Percentiles rank a stretch among this genome's conserved stretches.
phyloP scores from a whole-genome alignment of 208 protist genomes.

The Kentomonas sorsogonicus region DNA sequence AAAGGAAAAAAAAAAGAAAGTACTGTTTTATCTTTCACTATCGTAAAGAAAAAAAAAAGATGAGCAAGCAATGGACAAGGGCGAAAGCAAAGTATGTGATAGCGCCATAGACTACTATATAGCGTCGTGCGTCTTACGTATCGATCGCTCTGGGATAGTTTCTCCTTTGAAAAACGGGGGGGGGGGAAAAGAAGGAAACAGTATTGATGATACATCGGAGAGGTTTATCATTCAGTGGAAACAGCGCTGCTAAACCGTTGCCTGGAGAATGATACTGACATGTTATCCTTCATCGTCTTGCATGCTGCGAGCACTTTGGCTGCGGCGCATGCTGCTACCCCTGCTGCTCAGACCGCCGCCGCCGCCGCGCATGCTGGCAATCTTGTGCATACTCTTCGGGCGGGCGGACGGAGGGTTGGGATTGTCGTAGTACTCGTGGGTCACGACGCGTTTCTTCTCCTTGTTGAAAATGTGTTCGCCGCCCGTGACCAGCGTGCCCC shows the following conservation, averaged over 20 bases:
- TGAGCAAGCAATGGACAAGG: background rate
- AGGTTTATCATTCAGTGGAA: background rate
- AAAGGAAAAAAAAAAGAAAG: background rate
- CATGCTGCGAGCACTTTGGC: slow-evolving; percentile 9
- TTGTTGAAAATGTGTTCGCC: slow-evolving; percentile 55
- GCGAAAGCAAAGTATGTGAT: background rate
- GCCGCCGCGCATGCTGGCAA: slow-evolving; percentile 28
- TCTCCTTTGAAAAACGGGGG: no score
- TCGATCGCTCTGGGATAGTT: no score
- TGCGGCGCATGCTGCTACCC: slow-evolving; percentile 14
- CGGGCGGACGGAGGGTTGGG: slow-evolving; percentile 27
- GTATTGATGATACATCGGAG: background rate
- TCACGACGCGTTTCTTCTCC: slow-evolving; percentile 47
- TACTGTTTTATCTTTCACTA: background rate
- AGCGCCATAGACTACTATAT: no score
- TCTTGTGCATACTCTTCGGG: slow-evolving; percentile 38
- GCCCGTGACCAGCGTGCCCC: slow-evolving; percentile 44
- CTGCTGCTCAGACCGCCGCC: slow-evolving; percentile 9
- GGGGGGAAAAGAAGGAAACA: background rate
- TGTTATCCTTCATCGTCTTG: background rate
- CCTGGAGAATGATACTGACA: no score
- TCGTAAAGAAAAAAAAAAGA: background rate
- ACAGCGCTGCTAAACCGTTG: no score
- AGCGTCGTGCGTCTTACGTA: no score
- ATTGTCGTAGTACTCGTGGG: slow-evolving; percentile 59